Evolutionary conservation across 371 early-diverging fungal genomes (phyloP), one percentile per base, ranked within the genome.

Genomic region (Lichtheimia ramosa): DNA sequence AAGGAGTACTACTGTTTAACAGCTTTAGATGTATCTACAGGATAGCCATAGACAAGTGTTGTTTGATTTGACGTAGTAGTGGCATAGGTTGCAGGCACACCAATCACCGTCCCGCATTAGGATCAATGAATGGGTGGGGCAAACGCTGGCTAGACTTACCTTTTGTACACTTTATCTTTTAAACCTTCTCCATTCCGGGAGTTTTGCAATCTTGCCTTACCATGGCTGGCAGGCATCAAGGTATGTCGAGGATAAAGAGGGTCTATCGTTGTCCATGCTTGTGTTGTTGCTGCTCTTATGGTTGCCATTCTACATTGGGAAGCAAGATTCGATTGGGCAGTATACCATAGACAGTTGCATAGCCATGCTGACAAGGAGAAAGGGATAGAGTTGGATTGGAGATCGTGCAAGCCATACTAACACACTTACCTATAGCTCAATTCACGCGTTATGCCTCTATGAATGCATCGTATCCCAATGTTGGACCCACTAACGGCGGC

Each of bases 361-460:
- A 27, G 15, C n/a, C 23, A 27, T 41, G 28, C 25, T 24, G 60
- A 23, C 7, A 41, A 49, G 41, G 41, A 15, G 7, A 16, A 10
- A 25, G 15, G 42, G 39, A 16, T 43, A 10, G 39, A 28, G 21
- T 20, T 58, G 18, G 18, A 55, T 27, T 21, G 14, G 14, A 51
- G 51, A 51, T 25, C 21, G 51, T 14, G 20, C 51, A 51, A 14
- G 21, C 24, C 13, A 8, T 15, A 20, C 14, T 15, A 24, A 14
- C 16, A 41, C 34, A 24, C 28, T 25, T 20, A 14, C 56, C 43
- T 21, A 14, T 57, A 78, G 79, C 69, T 41, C 73, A 73, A 58
- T 75, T 71, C 55, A 61, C 75, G 75, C 79, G 79, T 63, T 78
- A 78, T 64, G 65, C 69, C 55, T 65, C 73, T n/a, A 53, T 67